A percentile compares a stretch with the other conserved stretches of the same genome.
phyloP scores from a whole-genome alignment of 2,329 filamentous ascomycete species.

The Aspergillus pseudoviridinutans region DNA sequence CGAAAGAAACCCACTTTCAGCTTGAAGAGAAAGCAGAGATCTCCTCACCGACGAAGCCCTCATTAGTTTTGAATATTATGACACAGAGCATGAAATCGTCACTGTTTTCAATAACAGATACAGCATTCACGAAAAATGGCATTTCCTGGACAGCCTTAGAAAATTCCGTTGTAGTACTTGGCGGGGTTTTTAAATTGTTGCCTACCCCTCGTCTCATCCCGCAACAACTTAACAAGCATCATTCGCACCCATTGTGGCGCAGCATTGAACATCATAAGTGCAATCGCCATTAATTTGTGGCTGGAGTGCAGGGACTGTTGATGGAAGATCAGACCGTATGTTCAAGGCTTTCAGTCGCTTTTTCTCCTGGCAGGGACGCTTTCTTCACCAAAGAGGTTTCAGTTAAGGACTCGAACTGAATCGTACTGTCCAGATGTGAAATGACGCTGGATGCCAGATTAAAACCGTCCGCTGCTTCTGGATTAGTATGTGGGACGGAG shows the following conservation, averaged over 20 bases:
- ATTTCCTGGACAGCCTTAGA: background rate
- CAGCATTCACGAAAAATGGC: background rate
- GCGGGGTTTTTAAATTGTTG: background rate
- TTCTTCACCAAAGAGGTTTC: no score
- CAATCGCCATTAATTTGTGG: background rate
- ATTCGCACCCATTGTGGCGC: background rate
- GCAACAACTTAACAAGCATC: background rate
- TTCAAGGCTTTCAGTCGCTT: no score
- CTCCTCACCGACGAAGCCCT: background rate
- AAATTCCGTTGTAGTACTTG: background rate
- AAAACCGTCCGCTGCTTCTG: no score
- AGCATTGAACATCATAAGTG: background rate
- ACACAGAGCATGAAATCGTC: background rate
- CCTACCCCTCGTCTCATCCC: background rate
- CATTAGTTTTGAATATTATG: background rate
- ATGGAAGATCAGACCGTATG: no score
- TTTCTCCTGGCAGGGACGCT: no score
- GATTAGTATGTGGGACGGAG: background rate
- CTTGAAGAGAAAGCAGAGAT: background rate
- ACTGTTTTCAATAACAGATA: background rate
- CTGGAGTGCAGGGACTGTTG: background rate
- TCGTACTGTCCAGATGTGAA: no score
- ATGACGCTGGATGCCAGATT: no score
- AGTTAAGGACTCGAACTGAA: no score
- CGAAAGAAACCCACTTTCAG: background rate